Percentiles rank a stretch among this genome's conserved stretches.
Conservation (phyloP, 2,329 filamentous ascomycete genomes). For the Colletotrichum sidae region DNA sequence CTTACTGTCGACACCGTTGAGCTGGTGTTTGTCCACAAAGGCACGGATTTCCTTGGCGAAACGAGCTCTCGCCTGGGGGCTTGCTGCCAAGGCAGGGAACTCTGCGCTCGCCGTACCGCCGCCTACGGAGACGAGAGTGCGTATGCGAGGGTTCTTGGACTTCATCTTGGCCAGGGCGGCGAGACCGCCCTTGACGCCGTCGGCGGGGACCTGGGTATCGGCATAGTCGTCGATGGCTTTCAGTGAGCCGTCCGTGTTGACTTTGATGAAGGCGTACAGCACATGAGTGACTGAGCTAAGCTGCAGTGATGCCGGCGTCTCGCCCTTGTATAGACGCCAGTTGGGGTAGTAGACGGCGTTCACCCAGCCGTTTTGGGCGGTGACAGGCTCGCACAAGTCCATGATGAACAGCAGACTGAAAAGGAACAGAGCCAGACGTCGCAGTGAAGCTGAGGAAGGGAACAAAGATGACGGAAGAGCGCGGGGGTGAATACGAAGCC, state of each 20-base stretch:
- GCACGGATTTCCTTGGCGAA: slow-evolving; percentile 66
- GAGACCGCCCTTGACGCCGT: slow-evolving; percentile 70
- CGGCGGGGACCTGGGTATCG: slow-evolving; percentile 69
- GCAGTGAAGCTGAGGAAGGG: slow-evolving; percentile 3
- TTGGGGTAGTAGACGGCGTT: slow-evolving; percentile 72
- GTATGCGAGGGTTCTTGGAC: slow-evolving; percentile 64
- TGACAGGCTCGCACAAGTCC: background rate
- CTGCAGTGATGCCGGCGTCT: slow-evolving; percentile 69
- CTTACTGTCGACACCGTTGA: slow-evolving; percentile 75
- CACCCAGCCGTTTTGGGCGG: slow-evolving; percentile 35
- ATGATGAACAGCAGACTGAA: background rate
- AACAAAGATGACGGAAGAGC: slow-evolving; percentile 1
- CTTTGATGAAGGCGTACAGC: slow-evolving; percentile 71
- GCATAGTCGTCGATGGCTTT: slow-evolving; percentile 71
- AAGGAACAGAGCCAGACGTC: background rate
- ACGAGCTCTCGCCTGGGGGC: slow-evolving; percentile 56
- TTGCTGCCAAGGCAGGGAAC: slow-evolving; percentile 68
- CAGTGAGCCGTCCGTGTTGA: slow-evolving; percentile 28
- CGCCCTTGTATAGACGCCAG: slow-evolving; percentile 71
- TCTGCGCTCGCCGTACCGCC: slow-evolving; percentile 72
- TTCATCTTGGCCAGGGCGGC: slow-evolving; percentile 70
- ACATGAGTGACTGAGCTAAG: slow-evolving; percentile 70
- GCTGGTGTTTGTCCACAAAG: slow-evolving; percentile 66
- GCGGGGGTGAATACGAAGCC: slow-evolving; percentile 3
- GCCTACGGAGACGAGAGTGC: slow-evolving; percentile 73